A percentile compares a stretch with the other conserved stretches of the same genome.
Evolutionary conservation across 2,329 filamentous ascomycete species (phyloP).

Genomic region (Sporothrix euskadiensis): DNA sequence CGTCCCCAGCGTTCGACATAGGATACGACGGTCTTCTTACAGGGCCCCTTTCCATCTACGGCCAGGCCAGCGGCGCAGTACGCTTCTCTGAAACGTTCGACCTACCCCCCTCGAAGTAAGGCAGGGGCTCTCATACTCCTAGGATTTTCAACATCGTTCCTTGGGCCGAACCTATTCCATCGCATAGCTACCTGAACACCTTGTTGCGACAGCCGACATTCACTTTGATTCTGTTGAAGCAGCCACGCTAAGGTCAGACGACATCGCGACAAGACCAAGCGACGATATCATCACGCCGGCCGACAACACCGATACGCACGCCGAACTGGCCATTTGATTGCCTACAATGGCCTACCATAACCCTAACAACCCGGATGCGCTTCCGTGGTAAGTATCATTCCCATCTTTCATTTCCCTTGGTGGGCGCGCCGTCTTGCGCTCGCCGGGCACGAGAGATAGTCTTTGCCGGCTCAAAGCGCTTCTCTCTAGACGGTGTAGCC

Average conservation of each 20-base stretch:
- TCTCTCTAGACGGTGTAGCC: background rate
- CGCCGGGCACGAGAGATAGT: background rate
- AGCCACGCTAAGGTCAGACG: background rate
- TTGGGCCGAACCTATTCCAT: background rate
- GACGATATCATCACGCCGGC: background rate
- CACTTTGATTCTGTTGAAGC: background rate
- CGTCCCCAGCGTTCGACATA: background rate
- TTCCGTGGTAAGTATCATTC: constrained; percentile 70
- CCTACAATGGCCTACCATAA: constrained; percentile 85
- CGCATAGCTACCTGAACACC: background rate
- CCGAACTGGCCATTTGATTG: background rate
- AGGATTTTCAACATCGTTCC: too few relatives aligned
- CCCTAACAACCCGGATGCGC: constrained; percentile 88
- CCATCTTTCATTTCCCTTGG: background rate
- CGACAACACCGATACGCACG: background rate
- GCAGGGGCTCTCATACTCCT: background rate
- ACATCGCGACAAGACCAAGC: background rate
- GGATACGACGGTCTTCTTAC: background rate
- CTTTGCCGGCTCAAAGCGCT: background rate
- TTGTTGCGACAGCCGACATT: background rate
- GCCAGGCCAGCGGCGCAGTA: background rate
- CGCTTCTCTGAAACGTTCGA: constrained; percentile 13
- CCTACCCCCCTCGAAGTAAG: background rate
- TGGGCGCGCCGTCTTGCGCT: background rate
- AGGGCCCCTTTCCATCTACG: background rate